Percentiles rank a stretch among this genome's conserved stretches.
These are phyloP conservation scores for Davidsoniella australis DNA, from an alignment of 2,329 filamentous ascomycete genomes.

Conservation along the genomic window DNA sequence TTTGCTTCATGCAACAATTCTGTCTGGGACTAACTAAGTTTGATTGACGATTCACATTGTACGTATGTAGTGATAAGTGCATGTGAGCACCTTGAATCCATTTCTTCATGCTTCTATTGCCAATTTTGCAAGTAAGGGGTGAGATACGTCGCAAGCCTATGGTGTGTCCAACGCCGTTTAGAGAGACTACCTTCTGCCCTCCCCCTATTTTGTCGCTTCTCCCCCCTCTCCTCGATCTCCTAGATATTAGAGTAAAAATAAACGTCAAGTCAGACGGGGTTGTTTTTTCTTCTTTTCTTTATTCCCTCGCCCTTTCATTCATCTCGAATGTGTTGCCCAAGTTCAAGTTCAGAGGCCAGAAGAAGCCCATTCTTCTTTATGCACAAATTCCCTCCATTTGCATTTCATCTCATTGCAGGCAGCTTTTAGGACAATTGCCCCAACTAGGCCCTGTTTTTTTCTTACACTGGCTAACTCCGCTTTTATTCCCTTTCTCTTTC, in stretches of 20 bases:
- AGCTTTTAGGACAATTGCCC: too few species aligned
- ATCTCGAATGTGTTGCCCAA: background rate
- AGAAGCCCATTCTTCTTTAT: background rate
- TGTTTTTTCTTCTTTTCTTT: background rate
- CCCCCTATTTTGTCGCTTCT: background rate
- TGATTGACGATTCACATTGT: too few species aligned
- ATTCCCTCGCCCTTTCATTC: background rate
- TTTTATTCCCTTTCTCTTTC: conserved; percentile 7
- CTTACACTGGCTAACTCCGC: conserved; percentile 4
- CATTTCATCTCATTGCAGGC: background rate
- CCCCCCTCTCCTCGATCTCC: conserved; percentile 8
- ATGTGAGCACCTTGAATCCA: too few species aligned
- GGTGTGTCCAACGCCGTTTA: background rate
- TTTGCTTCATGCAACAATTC: too few species aligned
- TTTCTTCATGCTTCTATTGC: too few species aligned
- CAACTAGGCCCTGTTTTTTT: background rate
- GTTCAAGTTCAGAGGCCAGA: background rate
- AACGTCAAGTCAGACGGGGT: background rate
- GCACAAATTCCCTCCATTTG: background rate
- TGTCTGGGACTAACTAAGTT: too few species aligned
- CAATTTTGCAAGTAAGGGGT: too few species aligned
- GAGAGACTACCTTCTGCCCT: background rate
- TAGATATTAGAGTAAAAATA: background rate
- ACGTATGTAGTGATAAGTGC: too few species aligned
- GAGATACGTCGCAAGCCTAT: background rate